Percentiles rank a stretch among this genome's conserved stretches.
These are phyloP conservation scores for Krasilnikovozyma curviuscula DNA, from an alignment of 768 basidiomycete genomes.

Conservation along the genomic window DNA sequence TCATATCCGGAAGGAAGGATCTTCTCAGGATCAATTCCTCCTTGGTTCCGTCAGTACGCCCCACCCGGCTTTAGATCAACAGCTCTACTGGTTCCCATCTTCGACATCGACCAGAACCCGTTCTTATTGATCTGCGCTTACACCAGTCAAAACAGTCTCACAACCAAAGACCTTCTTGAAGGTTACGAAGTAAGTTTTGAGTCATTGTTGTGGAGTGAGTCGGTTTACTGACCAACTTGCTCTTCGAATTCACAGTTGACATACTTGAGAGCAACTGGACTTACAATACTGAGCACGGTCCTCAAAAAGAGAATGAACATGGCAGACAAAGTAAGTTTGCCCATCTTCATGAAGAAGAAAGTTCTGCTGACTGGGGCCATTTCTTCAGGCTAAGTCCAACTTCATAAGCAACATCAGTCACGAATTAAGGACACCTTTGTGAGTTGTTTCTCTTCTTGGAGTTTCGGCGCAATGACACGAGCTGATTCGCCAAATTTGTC, in stretches of 20 bases:
- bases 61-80: background rate
- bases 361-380: no score
- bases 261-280: conserved; percentile 34
- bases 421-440: conserved; percentile 38
- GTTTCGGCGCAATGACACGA: conserved; percentile 31
- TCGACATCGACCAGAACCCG: conserved; percentile 77
- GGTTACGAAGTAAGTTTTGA: conserved; percentile 48
- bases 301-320: conserved; percentile 80
- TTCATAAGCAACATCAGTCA: conserved; percentile 90
- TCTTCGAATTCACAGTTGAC: background rate
- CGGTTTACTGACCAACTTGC: conserved; percentile 25
- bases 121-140: conserved; percentile 82
- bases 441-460: background rate
- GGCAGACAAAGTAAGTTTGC: conserved; percentile 80
- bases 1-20: conserved; percentile 70
- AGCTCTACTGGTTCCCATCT: conserved; percentile 75
- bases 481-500: no score
- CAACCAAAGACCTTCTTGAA: conserved; percentile 49
- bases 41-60: conserved; percentile 38
- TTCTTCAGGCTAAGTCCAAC: conserved; percentile 5
- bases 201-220: no score
- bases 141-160: conserved; percentile 53
- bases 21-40: conserved; percentile 66
- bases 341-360: conserved; percentile 20
- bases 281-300: conserved; percentile 82